Conservation (phyloP, 306 rosid species). For the Luffa aegyptiaca region DNA sequence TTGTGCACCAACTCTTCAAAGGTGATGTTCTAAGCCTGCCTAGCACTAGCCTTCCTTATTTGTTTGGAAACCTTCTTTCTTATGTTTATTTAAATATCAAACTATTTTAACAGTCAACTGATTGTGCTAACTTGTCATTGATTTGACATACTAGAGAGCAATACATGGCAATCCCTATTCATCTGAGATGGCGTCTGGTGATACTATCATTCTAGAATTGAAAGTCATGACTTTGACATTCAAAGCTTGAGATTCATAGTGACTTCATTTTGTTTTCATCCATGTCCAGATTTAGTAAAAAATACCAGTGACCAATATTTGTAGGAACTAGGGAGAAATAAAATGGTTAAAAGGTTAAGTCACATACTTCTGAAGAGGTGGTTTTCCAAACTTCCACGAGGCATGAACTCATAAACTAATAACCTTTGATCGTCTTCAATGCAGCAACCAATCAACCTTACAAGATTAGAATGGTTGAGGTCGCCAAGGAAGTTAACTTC, state of each 20-base stretch:
- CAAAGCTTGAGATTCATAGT: background rate
- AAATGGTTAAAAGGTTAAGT: slow-evolving; percentile 21
- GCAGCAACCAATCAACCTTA: slow-evolving; percentile 84
- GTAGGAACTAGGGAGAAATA: background rate
- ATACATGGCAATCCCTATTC: background rate
- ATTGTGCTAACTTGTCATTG: background rate
- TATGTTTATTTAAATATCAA: background rate
- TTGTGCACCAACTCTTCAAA: background rate
- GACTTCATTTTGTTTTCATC: background rate
- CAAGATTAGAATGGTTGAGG: slow-evolving; percentile 80
- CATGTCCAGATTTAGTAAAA: background rate
- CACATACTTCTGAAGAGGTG: slow-evolving; percentile 91
- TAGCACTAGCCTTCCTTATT: background rate
- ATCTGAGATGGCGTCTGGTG: background rate
- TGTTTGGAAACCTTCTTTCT: background rate
- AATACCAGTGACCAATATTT: background rate
- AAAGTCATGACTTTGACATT: background rate
- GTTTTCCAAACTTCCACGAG: slow-evolving; percentile 97
- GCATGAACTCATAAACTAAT: slow-evolving; percentile 92
- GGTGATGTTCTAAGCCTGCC: background rate
- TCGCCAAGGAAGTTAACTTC: slow-evolving; percentile 89
- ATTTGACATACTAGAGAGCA: background rate
- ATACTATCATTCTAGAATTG: background rate
- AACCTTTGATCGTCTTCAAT: slow-evolving; percentile 90
- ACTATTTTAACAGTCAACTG: background rate